phyloP scores from a whole-genome alignment of 148 eudicot species.

The Vaccinium macrocarpon region DNA sequence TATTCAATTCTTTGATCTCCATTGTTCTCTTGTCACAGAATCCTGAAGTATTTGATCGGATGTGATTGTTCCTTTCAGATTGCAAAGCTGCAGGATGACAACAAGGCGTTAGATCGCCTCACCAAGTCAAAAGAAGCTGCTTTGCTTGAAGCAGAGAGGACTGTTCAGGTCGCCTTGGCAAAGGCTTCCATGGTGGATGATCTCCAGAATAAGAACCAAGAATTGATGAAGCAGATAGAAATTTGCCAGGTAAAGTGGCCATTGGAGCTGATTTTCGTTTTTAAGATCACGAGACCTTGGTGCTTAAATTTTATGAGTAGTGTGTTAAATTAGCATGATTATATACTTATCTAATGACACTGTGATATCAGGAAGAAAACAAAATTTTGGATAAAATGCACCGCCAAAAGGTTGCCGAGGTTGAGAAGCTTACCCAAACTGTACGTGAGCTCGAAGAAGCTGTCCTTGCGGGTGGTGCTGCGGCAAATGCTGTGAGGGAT shows the following conservation, averaged over 20 bases:
- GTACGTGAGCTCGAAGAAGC: slow-evolving; percentile 73
- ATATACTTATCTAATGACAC: not conserved
- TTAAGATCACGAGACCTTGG: not conserved
- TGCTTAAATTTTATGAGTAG: not conserved
- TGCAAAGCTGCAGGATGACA: slow-evolving; percentile 72
- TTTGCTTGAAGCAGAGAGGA: slow-evolving; percentile 65
- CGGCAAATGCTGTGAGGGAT: slow-evolving; percentile 75
- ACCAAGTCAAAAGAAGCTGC: slow-evolving; percentile 81
- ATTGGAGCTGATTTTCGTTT: not conserved
- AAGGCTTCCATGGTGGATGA: slow-evolving; percentile 79
- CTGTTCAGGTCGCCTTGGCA: slow-evolving; percentile 65
- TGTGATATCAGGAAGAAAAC: slow-evolving; percentile 52
- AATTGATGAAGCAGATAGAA: slow-evolving; percentile 70
- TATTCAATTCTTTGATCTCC: slow-evolving; percentile 17
- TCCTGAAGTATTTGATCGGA: not conserved
- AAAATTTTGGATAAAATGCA: slow-evolving; percentile 68
- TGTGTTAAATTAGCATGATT: not conserved
- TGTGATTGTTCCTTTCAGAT: slow-evolving; percentile 34
- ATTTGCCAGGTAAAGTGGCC: slow-evolving; percentile 52
- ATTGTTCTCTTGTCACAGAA: not conserved
- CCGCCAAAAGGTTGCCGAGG: slow-evolving; percentile 71
- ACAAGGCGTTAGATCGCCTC: slow-evolving; percentile 61
- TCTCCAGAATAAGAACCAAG: slow-evolving; percentile 70
- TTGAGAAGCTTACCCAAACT: slow-evolving; percentile 65
- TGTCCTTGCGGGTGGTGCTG: slow-evolving; percentile 75